These are phyloP conservation scores for Boletus edulis DNA, from an alignment of 768 basidiomycete genomes.

Conservation along the genomic window DNA sequence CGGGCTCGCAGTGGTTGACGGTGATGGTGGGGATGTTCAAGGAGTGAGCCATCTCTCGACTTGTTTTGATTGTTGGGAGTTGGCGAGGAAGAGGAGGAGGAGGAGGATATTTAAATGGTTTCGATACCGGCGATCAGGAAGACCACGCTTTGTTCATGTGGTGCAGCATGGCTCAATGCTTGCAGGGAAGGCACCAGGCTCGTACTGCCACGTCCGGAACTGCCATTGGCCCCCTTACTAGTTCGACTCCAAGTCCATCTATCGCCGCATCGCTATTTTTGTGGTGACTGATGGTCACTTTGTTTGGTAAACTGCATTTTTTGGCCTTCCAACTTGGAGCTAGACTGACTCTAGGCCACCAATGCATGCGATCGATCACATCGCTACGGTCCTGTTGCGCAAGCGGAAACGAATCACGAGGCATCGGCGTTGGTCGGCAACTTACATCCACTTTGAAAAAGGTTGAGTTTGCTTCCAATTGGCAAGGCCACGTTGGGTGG, in stretches of 20 bases:
- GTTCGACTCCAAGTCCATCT: no score
- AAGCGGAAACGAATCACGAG: slow-evolving; percentile 27
- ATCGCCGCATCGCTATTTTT: no score
- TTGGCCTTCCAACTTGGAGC: not conserved
- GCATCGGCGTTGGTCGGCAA: slow-evolving; percentile 17
- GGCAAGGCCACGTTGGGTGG: slow-evolving; percentile 10
- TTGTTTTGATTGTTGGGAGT: no score
- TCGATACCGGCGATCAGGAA: no score
- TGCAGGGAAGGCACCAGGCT: no score
- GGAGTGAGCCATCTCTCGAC: no score
- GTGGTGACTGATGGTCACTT: not conserved
- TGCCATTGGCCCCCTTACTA: no score
- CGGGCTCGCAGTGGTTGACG: not conserved
- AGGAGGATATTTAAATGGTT: no score
- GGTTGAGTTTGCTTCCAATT: not conserved
- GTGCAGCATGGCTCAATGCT: no score
- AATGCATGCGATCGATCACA: slow-evolving; percentile 12
- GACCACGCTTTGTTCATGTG: no score
- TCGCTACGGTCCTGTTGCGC: not conserved
- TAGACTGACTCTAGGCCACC: slow-evolving; percentile 9
- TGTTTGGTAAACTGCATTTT: not conserved
- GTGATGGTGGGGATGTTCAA: slow-evolving; percentile 7
- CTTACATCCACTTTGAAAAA: not conserved
- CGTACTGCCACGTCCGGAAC: no score
- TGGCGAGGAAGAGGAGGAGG: no score